Base-by-base conservation (phyloP, 2,329 filamentous ascomycete species). In the Ustulina deusta region DNA sequence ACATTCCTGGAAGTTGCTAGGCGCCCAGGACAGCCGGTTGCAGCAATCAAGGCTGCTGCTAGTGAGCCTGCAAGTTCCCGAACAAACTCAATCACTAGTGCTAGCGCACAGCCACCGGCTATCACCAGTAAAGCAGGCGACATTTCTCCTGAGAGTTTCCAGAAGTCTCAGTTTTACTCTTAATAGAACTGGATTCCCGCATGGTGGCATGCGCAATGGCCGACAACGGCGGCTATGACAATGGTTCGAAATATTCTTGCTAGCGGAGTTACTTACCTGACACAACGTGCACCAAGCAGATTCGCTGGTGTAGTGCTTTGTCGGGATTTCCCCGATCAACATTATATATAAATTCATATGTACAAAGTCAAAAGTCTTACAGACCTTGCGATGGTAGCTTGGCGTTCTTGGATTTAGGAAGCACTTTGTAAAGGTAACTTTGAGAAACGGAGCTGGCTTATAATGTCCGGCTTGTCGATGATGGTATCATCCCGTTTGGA, bases 1-100 rank as follows among this genome's bases (percentile, higher is more conserved):
- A 94, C 94, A 1, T 99, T 97, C 76, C 86, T 99, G 32, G 93
- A 97, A 80, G 87, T 96, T 56, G 83, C 89, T 29, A 84, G 85
- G 74, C 82, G 85, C 58, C 85, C 87, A 0, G 83, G 83, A 25
- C 82, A 83, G 64, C 79, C 82, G 6, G 76, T 86, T 11, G 85
- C 86, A 70, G 83, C 84, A 56, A 86, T 88, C 75, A 85, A 86
- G 78, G 80, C 81, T 10, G 74, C 83, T 11, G 78, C 79, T 11
- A 83, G 81, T 73, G 84, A 86, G 29, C 69, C 75, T 34, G 55
- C 70, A 25, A 81, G 75, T 66, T 83, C 81, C 71, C 77, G 85
- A 36, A 78, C 83, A 60, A 87, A 82, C 74, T 85, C 85, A 1
- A 71, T 87, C 65, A 86, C 83, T n/a, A 86, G 83, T 72, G 77